Evolutionary conservation across 2,329 filamentous ascomycete genomes (phyloP).

Genomic region (Fusarium sp.): DNA sequence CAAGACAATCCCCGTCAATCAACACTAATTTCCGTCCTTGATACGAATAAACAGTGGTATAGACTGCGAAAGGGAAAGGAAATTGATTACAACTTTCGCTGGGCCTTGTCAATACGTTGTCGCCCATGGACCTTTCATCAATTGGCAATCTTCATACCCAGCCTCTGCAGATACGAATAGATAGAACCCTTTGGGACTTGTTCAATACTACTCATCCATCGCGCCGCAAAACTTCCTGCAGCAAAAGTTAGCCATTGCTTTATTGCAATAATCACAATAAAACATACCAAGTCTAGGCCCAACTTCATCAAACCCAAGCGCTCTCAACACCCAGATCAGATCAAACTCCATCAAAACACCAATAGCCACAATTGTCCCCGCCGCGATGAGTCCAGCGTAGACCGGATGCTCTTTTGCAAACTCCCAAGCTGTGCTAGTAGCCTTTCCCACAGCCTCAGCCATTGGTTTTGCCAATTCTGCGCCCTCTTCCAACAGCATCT

Average conservation of each 20-base stretch:
- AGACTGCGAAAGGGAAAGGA: neutral
- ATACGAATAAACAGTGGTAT: too few species aligned
- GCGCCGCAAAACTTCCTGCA: slow-evolving; percentile 41
- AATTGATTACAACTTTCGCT: neutral
- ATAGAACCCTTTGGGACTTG: slow-evolving; percentile 33
- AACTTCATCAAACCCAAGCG: slow-evolving; percentile 36
- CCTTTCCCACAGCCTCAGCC: slow-evolving; percentile 27
- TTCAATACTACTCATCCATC: slow-evolving; percentile 44
- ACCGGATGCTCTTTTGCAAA: slow-evolving; percentile 41
- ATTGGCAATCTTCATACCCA: slow-evolving; percentile 36
- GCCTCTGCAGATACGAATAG: slow-evolving; percentile 40
- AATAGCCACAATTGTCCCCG: slow-evolving; percentile 33
- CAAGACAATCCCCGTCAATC: too few species aligned
- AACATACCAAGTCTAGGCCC: slow-evolving; percentile 39
- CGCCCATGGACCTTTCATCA: too few species aligned
- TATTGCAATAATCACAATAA: rapidly evolving
- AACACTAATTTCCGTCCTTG: too few species aligned
- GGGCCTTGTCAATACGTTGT: too few species aligned
- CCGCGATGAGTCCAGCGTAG: slow-evolving; percentile 37
- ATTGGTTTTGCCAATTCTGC: slow-evolving; percentile 21
- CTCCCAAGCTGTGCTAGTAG: slow-evolving; percentile 13
- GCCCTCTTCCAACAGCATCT: slow-evolving; percentile 27
- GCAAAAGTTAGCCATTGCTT: rapidly evolving
- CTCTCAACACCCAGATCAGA: slow-evolving; percentile 38
- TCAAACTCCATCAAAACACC: slow-evolving; percentile 37